Conservation (phyloP, 805 yeast species). For the Candida arabinofermentans region DNA sequence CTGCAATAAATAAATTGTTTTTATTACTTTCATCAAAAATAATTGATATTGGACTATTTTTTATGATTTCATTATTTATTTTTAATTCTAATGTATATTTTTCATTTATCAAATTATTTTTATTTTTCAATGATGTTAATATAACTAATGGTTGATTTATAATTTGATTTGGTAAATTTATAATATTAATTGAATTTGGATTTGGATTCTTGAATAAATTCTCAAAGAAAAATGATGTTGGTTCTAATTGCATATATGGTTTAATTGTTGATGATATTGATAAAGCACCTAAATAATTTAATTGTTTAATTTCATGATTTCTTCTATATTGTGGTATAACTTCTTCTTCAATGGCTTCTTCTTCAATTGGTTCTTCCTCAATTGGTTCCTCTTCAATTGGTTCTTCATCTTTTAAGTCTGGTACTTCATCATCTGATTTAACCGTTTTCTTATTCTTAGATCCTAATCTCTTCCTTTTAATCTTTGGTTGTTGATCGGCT, state of each 20-base stretch:
- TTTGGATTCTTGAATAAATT: slow-evolving; percentile 25
- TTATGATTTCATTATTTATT: slow-evolving; percentile 42
- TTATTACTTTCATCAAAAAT: slow-evolving; percentile 28
- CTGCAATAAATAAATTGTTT: slow-evolving; percentile 24
- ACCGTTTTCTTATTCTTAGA: slow-evolving; percentile 1
- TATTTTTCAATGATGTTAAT: slow-evolving; percentile 39
- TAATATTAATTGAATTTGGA: slow-evolving; percentile 38
- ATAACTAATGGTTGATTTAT: slow-evolving; percentile 41
- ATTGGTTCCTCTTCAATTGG: no score
- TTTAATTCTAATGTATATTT: slow-evolving; percentile 36
- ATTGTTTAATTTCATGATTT: neutral
- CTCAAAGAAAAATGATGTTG: slow-evolving; percentile 18
- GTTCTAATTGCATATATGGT: slow-evolving; percentile 20
- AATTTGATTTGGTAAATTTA: slow-evolving; percentile 45
- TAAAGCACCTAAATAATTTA: slow-evolving; percentile 28
- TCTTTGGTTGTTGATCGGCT: slow-evolving; percentile 3
- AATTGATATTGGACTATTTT: slow-evolving; percentile 38
- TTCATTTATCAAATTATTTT: slow-evolving; percentile 33
- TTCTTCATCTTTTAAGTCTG: slow-evolving; percentile 1
- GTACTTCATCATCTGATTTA: neutral
- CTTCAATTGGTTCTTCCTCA: slow-evolving; percentile 6
- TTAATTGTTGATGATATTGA: slow-evolving; percentile 33
- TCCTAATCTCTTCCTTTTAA: slow-evolving; percentile 7
- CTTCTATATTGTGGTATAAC: slow-evolving; percentile 18
- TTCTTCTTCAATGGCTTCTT: slow-evolving; percentile 7